A percentile compares a stretch with the other conserved stretches of the same genome.
phyloP scores from a whole-genome alignment of 2,329 filamentous ascomycete species.

The Emergomyces orientalis region DNA sequence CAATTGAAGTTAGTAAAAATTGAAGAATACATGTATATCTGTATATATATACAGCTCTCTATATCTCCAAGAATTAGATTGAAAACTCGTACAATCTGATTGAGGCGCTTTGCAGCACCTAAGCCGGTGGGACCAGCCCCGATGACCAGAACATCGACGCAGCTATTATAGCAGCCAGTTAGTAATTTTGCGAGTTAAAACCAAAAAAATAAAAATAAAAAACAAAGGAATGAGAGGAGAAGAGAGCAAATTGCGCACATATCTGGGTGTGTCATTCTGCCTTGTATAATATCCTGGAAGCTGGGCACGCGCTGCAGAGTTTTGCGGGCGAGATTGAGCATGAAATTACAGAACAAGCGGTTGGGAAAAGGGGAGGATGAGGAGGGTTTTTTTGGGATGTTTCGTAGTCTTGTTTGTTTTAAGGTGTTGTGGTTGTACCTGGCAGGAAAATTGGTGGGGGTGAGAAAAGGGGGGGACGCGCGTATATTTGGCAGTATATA shows the following conservation, averaged over 20 bases:
- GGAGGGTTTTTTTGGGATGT: conserved; percentile 14
- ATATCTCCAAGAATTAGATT: no score
- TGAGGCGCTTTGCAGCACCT: conserved; percentile 92
- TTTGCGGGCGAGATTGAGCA: conserved; percentile 36
- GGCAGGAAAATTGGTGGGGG: background rate
- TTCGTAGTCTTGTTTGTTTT: conserved; percentile 22
- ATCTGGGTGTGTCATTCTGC: conserved; percentile 39
- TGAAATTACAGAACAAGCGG: conserved; percentile 21
- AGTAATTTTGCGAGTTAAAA: background rate
- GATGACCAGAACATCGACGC: conserved; percentile 95
- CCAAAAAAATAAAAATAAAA: background rate
- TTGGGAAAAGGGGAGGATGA: background rate
- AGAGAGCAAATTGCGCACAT: conserved; percentile 28
- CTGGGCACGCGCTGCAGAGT: conserved; percentile 37
- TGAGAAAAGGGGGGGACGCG: background rate
- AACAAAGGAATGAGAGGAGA: background rate
- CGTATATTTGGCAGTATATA: background rate
- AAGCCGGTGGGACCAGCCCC: conserved; percentile 95
- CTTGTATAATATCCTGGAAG: conserved; percentile 39
- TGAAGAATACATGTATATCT: background rate
- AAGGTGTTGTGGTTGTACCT: no score
- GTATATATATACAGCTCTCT: background rate
- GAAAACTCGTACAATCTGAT: conserved; percentile 70
- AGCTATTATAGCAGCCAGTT: conserved; percentile 53
- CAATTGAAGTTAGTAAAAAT: conserved; percentile 13